phyloP scores from a whole-genome alignment of 1,139 yeast genomes.

The Yamadazyma jaroonii region DNA sequence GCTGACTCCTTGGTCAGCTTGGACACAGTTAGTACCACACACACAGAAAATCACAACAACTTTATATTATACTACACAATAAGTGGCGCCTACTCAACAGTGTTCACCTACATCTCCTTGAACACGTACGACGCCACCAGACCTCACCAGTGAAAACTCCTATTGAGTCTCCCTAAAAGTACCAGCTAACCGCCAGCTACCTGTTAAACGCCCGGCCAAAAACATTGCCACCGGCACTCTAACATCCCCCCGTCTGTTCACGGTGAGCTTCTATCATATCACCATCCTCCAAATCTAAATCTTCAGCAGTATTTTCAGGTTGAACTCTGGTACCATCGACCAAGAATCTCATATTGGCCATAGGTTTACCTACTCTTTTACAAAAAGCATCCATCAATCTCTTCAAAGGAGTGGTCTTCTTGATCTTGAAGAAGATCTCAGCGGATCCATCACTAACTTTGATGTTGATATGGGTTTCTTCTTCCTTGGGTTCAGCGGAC shows the following conservation, averaged over 20 bases:
- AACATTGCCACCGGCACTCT: no score
- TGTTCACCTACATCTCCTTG: no score
- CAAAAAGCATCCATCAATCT: slow-evolving; percentile 98
- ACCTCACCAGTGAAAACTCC: no score
- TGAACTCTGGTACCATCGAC: slow-evolving; percentile 91
- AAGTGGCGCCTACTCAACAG: no score
- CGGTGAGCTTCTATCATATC: slow-evolving; percentile 98
- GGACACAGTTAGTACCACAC: no score
- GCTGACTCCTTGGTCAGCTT: no score
- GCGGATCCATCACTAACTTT: slow-evolving; percentile 92
- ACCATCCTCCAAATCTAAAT: slow-evolving; percentile 88
- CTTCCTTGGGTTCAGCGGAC: slow-evolving; percentile 40
- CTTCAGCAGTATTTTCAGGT: slow-evolving; percentile 89
- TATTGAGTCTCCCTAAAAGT: no score
- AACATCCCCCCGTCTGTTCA: slow-evolving; percentile 74
- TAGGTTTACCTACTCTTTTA: slow-evolving; percentile 92
- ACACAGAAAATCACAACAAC: no score
- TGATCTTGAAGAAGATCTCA: slow-evolving; percentile 94
- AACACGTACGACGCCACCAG: no score
- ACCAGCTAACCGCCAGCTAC: no score
- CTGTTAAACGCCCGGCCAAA: no score
- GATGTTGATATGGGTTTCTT: slow-evolving; percentile 78
- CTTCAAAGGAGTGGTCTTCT: slow-evolving; percentile 86
- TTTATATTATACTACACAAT: no score
- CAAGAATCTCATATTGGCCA: slow-evolving; percentile 79